Evolutionary conservation across 179 eudicot species (phyloP).

Genomic region (Camellia oleifera): DNA sequence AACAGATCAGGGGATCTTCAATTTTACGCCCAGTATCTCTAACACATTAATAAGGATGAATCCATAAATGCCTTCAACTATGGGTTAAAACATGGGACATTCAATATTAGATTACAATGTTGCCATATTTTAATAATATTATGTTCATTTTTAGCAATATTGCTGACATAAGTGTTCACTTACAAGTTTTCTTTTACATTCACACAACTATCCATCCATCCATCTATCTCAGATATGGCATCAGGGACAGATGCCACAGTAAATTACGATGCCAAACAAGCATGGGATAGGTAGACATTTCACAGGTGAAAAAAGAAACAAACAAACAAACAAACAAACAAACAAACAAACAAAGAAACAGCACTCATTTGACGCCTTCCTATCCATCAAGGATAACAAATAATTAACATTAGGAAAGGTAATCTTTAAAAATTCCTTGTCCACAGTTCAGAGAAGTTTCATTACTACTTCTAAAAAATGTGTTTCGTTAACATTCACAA

Average conservation of each 20-base stretch:
- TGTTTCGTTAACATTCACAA: no score
- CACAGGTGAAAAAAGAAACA: background rate
- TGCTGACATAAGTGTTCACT: background rate
- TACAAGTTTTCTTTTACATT: background rate
- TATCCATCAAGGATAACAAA: constrained; percentile 3
- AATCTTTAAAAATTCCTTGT: background rate
- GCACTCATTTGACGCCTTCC: background rate
- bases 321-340: no score
- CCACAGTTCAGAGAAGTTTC: background rate
- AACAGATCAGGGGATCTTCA: constrained; percentile 89
- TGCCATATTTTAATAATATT: background rate
- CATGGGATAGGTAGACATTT: background rate
- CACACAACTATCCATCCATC: background rate
- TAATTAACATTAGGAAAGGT: background rate
- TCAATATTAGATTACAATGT: background rate
- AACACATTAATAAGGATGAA: constrained; percentile 19
- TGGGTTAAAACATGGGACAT: background rate
- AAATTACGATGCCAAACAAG: constrained; percentile 1
- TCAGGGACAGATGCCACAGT: background rate
- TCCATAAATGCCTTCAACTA: constrained; percentile 1
- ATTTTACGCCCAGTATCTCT: constrained; percentile 85
- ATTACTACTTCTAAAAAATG: no score
- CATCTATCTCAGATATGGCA: constrained; percentile 1
- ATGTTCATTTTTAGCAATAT: background rate
- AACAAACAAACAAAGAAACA: no score